A percentile compares a stretch with the other conserved stretches of the same genome.
These are phyloP conservation scores for Diutina ranongensis DNA, from an alignment of 1,139 yeast genomes.

Conservation along the genomic window DNA sequence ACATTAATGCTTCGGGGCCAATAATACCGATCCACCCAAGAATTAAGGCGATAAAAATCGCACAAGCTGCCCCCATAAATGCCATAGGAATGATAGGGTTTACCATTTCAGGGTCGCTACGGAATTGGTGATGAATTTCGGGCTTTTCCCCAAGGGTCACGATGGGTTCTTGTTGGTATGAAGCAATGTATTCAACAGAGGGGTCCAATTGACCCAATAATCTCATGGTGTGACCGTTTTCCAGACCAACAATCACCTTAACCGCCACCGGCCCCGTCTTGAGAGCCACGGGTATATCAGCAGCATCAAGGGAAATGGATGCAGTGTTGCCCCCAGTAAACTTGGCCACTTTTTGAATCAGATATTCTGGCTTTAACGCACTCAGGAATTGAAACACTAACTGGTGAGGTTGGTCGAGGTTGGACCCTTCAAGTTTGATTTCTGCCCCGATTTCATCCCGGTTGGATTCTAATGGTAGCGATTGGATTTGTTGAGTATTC, in stretches of 20 bases:
- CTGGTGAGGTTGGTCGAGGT: constrained; percentile 14
- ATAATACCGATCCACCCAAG: constrained; percentile 40
- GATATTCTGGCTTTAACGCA: constrained; percentile 12
- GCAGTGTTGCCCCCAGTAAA: constrained; percentile 8
- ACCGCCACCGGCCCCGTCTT: constrained; percentile 8
- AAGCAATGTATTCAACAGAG: constrained; percentile 16
- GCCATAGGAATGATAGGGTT: constrained; percentile 41
- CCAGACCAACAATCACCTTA: constrained; percentile 11
- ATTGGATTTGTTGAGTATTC: constrained; percentile 21
- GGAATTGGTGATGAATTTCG: constrained; percentile 64
- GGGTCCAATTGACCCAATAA: constrained; percentile 19
- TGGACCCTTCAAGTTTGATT: constrained; percentile 16
- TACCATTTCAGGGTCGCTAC: constrained; percentile 42
- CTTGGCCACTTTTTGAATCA: constrained; percentile 7
- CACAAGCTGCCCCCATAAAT: constrained; percentile 36
- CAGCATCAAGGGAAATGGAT: constrained; percentile 8
- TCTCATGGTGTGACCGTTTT: constrained; percentile 15
- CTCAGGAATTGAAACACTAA: constrained; percentile 13
- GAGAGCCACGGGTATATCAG: constrained; percentile 6
- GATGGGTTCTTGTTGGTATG: constrained; percentile 9
- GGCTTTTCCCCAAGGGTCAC: constrained; percentile 39
- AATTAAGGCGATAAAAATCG: constrained; percentile 31
- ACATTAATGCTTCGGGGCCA: constrained; percentile 15
- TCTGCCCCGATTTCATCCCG: constrained; percentile 23
- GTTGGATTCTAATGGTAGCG: constrained; percentile 19